Conservation (phyloP, 345 rosid genomes). For the Moricandia moricandioides region DNA sequence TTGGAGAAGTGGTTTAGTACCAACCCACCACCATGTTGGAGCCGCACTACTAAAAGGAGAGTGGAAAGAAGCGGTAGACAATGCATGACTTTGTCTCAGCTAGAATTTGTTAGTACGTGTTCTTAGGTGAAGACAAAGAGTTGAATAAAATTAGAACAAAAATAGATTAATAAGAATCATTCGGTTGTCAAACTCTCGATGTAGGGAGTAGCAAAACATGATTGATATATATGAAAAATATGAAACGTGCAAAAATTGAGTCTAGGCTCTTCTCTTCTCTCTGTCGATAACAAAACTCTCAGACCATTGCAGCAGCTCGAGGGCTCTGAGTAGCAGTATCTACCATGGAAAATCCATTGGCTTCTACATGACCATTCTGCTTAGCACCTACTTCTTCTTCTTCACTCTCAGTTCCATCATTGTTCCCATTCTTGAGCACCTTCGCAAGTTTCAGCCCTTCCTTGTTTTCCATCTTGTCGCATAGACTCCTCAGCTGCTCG, state of each 20-base stretch:
- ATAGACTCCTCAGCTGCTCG: constrained; percentile 58
- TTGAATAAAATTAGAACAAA: neutral
- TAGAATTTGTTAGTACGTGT: too few relatives aligned
- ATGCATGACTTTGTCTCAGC: too few relatives aligned
- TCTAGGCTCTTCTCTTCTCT: constrained; percentile 23
- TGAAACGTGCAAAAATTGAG: constrained; percentile 30
- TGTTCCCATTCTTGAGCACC: constrained; percentile 43
- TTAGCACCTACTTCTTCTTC: constrained; percentile 24
- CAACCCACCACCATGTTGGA: too few relatives aligned
- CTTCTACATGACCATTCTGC: constrained; percentile 54
- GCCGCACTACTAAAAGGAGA: too few relatives aligned
- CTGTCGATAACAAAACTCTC: constrained; percentile 22
- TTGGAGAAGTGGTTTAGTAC: too few relatives aligned
- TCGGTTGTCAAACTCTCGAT: constrained; percentile 19
- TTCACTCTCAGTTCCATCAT: constrained; percentile 12
- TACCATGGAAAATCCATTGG: constrained; percentile 48
- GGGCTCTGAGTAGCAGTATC: constrained; percentile 11
- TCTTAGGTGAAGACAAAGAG: too few relatives aligned
- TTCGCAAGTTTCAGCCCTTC: constrained; percentile 57
- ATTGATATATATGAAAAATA: constrained; percentile 21
- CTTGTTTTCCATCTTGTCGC: constrained; percentile 65
- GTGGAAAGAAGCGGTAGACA: too few relatives aligned
- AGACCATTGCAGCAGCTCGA: constrained; percentile 5
- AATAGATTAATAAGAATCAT: constrained; percentile 4
- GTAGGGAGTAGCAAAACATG: too few relatives aligned